These are phyloP conservation scores for Amylocystis lapponica DNA, from an alignment of 768 basidiomycete genomes.

Conservation along the genomic window DNA sequence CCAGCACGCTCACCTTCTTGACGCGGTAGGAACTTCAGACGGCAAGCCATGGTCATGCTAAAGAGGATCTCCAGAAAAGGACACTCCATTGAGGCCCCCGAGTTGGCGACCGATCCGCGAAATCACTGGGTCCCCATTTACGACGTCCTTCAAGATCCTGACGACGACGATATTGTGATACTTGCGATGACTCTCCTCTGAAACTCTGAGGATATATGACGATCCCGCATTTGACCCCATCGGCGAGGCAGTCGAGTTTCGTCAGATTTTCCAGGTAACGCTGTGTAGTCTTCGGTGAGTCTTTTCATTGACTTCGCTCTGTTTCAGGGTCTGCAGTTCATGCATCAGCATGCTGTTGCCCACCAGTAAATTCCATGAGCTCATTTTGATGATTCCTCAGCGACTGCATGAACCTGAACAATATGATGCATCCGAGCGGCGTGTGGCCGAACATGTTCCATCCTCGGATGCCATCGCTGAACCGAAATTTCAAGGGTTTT, in stretches of 20 bases:
- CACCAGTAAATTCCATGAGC: slow-evolving; percentile 25
- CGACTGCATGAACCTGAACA: slow-evolving; percentile 3
- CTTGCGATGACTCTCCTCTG: slow-evolving; percentile 33
- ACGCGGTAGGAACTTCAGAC: slow-evolving; percentile 17
- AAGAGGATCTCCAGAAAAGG: slow-evolving; percentile 9
- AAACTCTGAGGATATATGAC: slow-evolving; percentile 16
- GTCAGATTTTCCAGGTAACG: slow-evolving; percentile 31
- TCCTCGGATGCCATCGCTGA: background rate
- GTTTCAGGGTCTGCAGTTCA: slow-evolving; percentile 30
- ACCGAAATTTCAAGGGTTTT: slow-evolving; percentile 1
- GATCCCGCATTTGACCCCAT: slow-evolving; percentile 29
- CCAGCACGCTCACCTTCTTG: slow-evolving; percentile 4
- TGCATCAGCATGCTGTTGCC: slow-evolving; percentile 32
- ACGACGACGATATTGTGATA: slow-evolving; percentile 4
- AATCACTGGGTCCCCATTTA: slow-evolving; percentile 23
- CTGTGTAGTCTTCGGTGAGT: background rate
- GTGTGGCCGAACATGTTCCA: slow-evolving; percentile 16
- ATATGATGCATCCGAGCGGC: slow-evolving; percentile 15
- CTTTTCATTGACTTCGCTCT: background rate
- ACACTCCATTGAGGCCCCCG: slow-evolving; percentile 21
- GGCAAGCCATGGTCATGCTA: slow-evolving; percentile 11
- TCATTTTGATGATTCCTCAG: background rate
- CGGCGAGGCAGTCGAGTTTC: slow-evolving; percentile 31
- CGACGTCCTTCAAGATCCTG: slow-evolving; percentile 18
- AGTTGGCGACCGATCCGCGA: slow-evolving; percentile 17